These are phyloP conservation scores for Leccinum variicolor DNA, from an alignment of 768 basidiomycete species.

Conservation along the genomic window DNA sequence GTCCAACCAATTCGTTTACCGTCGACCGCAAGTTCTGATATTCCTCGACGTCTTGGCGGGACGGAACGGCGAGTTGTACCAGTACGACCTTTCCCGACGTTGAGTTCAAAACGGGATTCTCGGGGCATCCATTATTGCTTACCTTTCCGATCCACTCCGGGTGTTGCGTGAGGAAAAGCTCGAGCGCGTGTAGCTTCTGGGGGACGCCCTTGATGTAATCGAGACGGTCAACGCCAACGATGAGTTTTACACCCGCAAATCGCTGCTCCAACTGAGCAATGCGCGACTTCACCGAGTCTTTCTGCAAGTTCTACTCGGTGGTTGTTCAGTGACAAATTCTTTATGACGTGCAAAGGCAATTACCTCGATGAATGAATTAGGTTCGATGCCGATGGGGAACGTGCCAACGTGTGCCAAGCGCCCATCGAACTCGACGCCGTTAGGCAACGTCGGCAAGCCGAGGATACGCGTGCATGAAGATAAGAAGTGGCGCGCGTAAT, in stretches of 20 bases:
- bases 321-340: neutral
- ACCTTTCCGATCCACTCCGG: slow-evolving; percentile 99
- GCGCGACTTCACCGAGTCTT: slow-evolving; percentile 76
- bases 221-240: slow-evolving; percentile 96
- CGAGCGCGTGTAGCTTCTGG: slow-evolving; percentile 94
- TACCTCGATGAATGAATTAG: slow-evolving; percentile 83
- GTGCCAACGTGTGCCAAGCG: slow-evolving; percentile 96
- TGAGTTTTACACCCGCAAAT: slow-evolving; percentile 93
- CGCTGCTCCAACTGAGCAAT: slow-evolving; percentile 81
- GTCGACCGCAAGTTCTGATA: slow-evolving; percentile 96
- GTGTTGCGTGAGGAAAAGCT: slow-evolving; percentile 94
- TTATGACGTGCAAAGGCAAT: slow-evolving; percentile 11
- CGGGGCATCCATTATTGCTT: slow-evolving; percentile 6
- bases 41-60: slow-evolving; percentile 97
- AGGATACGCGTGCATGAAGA: slow-evolving; percentile 98
- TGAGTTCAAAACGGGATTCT: neutral
- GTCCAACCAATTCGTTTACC: slow-evolving; percentile 96
- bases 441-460: slow-evolving; percentile 93
- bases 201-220: slow-evolving; percentile 99
- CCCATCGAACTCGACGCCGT: slow-evolving; percentile 95
- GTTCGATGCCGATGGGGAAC: slow-evolving; percentile 99
- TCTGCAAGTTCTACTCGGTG: slow-evolving; percentile 63
- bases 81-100: slow-evolving; percentile 69
- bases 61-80: slow-evolving; percentile 95
- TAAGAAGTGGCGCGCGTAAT: slow-evolving; percentile 98